These are phyloP conservation scores for Aspergillus sclerotialis DNA, from an alignment of 2,329 filamentous ascomycete genomes.

Conservation along the genomic window DNA sequence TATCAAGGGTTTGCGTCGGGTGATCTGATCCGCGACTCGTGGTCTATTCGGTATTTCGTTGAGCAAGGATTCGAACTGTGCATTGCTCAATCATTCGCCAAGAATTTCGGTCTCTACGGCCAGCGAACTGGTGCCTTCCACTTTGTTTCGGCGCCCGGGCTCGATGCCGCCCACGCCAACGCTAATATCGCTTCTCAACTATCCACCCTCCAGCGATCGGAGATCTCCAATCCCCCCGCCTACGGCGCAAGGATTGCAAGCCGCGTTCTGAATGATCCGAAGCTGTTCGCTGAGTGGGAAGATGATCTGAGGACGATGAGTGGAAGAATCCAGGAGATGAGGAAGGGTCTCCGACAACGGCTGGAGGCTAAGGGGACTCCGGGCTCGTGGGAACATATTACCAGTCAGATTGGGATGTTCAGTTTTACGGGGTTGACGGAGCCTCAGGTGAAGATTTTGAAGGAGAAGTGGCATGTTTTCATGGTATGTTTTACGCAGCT, in stretches of 20 bases:
- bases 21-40: conserved; percentile 74
- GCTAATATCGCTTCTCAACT: conserved; percentile 75
- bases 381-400: conserved; percentile 94
- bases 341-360: conserved; percentile 66
- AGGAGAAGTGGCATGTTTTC: conserved; percentile 45
- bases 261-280: conserved; percentile 72
- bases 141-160: conserved; percentile 67
- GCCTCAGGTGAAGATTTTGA: conserved; percentile 40
- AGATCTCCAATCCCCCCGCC: conserved; percentile 94
- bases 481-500: conserved; percentile 42
- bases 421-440: conserved; percentile 60
- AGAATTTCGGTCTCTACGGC: conserved; percentile 78
- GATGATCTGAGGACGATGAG: conserved; percentile 89
- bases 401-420: conserved; percentile 99
- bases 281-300: conserved; percentile 86
- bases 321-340: conserved; percentile 90
- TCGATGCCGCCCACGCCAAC: conserved; percentile 57
- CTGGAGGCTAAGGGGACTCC: conserved; percentile 81
- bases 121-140: conserved; percentile 96
- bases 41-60: conserved; percentile 90
- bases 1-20: conserved; percentile 98
- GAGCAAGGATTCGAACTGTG: conserved; percentile 75
- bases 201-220: conserved; percentile 87
- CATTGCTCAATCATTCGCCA: conserved; percentile 56
- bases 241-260: conserved; percentile 88